These are phyloP conservation scores for Chlorella sp. DNA, from an alignment of 139 green algal species.

Conservation along the genomic window DNA sequence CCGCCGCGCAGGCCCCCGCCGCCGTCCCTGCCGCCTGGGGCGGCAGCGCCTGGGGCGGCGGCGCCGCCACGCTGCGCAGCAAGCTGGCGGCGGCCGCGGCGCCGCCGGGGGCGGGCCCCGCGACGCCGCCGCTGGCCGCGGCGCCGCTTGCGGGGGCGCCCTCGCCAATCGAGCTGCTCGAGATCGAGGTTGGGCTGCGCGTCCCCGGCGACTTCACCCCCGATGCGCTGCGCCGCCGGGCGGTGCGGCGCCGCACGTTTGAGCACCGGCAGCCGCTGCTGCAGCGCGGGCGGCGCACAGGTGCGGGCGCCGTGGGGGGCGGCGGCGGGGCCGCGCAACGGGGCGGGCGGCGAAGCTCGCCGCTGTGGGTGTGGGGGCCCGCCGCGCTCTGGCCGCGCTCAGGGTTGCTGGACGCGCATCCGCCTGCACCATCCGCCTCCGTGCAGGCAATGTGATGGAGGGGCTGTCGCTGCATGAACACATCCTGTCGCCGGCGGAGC, in stretches of 20 bases:
- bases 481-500: conserved; percentile 44
- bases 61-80: background rate
- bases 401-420: background rate
- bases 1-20: no score
- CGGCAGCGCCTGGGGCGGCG: background rate
- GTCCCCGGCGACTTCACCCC: conserved; percentile 6
- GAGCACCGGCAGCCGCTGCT: background rate
- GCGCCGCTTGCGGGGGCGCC: background rate
- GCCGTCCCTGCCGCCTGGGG: no score
- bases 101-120: background rate
- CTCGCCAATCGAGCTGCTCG: background rate
- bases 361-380: background rate
- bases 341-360: background rate
- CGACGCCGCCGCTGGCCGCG: background rate
- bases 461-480: conserved; percentile 57
- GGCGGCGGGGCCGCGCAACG: background rate
- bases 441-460: conserved; percentile 40
- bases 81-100: background rate
- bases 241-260: background rate
- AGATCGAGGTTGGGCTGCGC: conserved; percentile 10
- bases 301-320: background rate
- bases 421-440: background rate
- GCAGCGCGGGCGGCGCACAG: no score
- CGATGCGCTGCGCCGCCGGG: background rate
- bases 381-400: background rate